These are phyloP conservation scores for Verticillium zaregamsianum DNA, from an alignment of 2,329 filamentous ascomycete genomes.

Conservation along the genomic window DNA sequence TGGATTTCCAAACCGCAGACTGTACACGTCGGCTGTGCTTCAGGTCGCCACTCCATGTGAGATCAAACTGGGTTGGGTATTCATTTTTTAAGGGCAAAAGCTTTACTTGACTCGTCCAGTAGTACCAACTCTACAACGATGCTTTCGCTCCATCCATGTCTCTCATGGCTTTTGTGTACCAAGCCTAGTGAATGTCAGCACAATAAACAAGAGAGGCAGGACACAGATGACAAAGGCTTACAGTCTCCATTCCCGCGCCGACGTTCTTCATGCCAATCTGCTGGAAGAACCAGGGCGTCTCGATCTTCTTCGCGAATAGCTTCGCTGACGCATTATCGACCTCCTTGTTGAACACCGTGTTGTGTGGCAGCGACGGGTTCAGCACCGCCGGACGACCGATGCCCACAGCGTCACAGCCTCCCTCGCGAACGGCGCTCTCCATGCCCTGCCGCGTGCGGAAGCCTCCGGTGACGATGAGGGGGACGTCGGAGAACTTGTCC, in stretches of 20 bases:
- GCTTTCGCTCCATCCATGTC: slow-evolving; percentile 1
- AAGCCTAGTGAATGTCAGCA: slow-evolving; percentile 1
- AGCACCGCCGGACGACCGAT: slow-evolving; percentile 33
- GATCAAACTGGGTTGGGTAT: background rate
- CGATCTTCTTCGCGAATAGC: slow-evolving; percentile 21
- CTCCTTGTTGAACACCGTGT: slow-evolving; percentile 28
- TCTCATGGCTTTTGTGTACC: slow-evolving; percentile 7
- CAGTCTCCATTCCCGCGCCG: slow-evolving; percentile 17
- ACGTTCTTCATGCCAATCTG: slow-evolving; percentile 15
- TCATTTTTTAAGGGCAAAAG: background rate
- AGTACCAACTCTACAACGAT: background rate
- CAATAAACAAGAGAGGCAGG: background rate
- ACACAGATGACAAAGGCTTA: slow-evolving; percentile 6
- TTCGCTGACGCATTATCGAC: slow-evolving; percentile 27
- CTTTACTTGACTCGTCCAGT: background rate
- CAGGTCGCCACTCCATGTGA: background rate
- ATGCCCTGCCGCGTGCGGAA: slow-evolving; percentile 47
- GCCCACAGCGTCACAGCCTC: slow-evolving; percentile 37
- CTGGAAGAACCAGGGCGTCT: slow-evolving; percentile 16
- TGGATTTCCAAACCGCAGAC: too few species aligned
- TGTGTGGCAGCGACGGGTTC: slow-evolving; percentile 31
- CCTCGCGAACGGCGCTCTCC: slow-evolving; percentile 31
- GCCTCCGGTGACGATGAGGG: slow-evolving; percentile 58
- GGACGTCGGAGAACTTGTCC: slow-evolving; percentile 33
- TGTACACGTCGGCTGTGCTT: too few species aligned